These are phyloP conservation scores for Mucor mucedo DNA, from an alignment of 371 early-diverging fungal genomes.

Conservation along the genomic window DNA sequence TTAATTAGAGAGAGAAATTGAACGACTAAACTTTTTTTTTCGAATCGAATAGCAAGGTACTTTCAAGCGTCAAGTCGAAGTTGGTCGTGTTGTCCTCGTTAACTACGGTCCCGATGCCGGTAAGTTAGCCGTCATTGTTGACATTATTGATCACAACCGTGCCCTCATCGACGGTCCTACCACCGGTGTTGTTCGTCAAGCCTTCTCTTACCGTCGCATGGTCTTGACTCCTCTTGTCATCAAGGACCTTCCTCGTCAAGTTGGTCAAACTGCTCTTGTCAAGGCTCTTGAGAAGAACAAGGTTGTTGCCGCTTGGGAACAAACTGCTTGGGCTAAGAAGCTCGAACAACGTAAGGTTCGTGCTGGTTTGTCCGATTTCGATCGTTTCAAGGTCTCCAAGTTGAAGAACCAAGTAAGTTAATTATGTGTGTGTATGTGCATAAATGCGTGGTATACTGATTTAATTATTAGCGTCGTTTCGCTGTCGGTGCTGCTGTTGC, in stretches of 20 bases:
- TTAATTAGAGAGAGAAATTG: neutral
- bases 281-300: slow-evolving; percentile 87
- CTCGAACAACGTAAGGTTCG: slow-evolving; percentile 80
- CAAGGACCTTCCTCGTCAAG: slow-evolving; percentile 84
- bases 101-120: slow-evolving; percentile 93
- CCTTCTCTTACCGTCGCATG: slow-evolving; percentile 84
- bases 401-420: slow-evolving; percentile 76
- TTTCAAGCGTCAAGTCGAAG: slow-evolving; percentile 94
- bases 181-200: slow-evolving; percentile 91
- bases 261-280: slow-evolving; percentile 77
- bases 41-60: slow-evolving; percentile 51
- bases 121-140: slow-evolving; percentile 97
- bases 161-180: slow-evolving; percentile 97
- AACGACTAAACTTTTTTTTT: slow-evolving; percentile 3
- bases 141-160: slow-evolving; percentile 98
- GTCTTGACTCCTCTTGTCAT: slow-evolving; percentile 88
- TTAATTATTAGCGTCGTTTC: slow-evolving; percentile 45
- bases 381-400: slow-evolving; percentile 94
- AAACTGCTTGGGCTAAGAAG: slow-evolving; percentile 96
- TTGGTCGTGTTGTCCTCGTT: slow-evolving; percentile 97
- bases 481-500: slow-evolving; percentile 41
- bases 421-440: neutral
- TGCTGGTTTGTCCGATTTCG: slow-evolving; percentile 88
- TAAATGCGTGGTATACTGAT: neutral
- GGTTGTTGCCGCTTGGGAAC: slow-evolving; percentile 77